Conservation (phyloP, 768 basidiomycete species). For the Boletus tylopilopsis region DNA sequence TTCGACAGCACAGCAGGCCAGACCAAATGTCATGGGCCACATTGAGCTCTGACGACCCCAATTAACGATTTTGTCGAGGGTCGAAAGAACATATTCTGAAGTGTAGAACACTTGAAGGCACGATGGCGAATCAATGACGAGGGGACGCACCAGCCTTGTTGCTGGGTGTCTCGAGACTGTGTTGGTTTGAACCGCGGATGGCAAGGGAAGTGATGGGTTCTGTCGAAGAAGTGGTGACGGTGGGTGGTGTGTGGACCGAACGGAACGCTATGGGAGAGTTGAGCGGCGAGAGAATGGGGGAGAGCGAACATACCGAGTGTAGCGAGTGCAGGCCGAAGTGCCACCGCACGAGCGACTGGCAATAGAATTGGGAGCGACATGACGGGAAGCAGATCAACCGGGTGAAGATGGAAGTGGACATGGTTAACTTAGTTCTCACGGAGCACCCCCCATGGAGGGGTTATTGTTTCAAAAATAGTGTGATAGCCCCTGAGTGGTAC, state of each 20-base stretch:
- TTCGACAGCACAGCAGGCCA: conserved; percentile 99
- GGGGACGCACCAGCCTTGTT: conserved; percentile 76
- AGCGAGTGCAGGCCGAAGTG: conserved; percentile 43
- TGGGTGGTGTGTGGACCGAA: conserved; percentile 54
- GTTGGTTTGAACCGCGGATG: conserved; percentile 75
- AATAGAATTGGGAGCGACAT: conserved; percentile 44
- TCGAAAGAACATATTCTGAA: conserved; percentile 92
- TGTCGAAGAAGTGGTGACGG: conserved; percentile 39
- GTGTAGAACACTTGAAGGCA: background rate
- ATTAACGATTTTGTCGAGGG: conserved; percentile 93
- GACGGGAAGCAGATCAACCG: background rate
- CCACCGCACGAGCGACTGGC: conserved; percentile 34
- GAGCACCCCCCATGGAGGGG: conserved; percentile 14
- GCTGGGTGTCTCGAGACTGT: conserved; percentile 80
- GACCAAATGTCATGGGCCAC: conserved; percentile 99
- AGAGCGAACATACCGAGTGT: conserved; percentile 35
- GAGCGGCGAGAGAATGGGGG: conserved; percentile 7
- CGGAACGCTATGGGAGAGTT: conserved; percentile 40
- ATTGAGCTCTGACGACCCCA: conserved; percentile 98
- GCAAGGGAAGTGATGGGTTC: conserved; percentile 71
- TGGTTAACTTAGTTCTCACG: conserved; percentile 5
- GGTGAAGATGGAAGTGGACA: background rate
- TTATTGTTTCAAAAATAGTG: background rate
- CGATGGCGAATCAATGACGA: background rate
- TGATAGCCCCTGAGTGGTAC: conserved; percentile 13